Conservation (phyloP, 345 rosid genomes). For the Hypericum perforatum region DNA sequence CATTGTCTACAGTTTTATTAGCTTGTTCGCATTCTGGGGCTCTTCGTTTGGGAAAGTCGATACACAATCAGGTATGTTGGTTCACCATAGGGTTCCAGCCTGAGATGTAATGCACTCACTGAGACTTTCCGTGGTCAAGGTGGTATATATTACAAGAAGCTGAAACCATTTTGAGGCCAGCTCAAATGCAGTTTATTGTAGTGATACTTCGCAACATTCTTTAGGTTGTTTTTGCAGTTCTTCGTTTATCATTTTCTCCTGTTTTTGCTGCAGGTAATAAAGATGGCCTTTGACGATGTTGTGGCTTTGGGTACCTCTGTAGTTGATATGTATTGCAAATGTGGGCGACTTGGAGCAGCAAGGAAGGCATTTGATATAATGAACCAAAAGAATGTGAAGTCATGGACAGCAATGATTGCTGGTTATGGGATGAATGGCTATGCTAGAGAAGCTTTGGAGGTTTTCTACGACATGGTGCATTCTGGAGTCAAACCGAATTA, state of each 20-base stretch:
- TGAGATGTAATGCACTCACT: no score
- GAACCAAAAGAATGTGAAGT: conserved; percentile 65
- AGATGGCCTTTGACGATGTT: conserved; percentile 55
- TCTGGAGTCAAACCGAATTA: conserved; percentile 60
- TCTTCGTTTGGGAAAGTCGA: conserved; percentile 48
- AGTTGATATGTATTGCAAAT: conserved; percentile 84
- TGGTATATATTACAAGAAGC: no score
- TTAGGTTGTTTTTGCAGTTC: no score
- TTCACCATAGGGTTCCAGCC: background rate
- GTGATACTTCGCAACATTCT: no score
- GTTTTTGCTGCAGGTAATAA: conserved; percentile 43
- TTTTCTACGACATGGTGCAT: conserved; percentile 55
- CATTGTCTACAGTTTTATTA: conserved; percentile 56
- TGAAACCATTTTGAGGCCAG: no score
- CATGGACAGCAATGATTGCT: conserved; percentile 82
- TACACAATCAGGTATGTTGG: conserved; percentile 62
- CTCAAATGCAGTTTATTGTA: no score
- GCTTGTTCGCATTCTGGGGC: conserved; percentile 73
- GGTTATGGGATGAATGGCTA: conserved; percentile 86
- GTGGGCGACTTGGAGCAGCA: conserved; percentile 62
- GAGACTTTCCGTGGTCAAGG: no score
- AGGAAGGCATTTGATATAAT: conserved; percentile 51
- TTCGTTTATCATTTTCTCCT: conserved; percentile 7
- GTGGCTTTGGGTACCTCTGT: conserved; percentile 63
- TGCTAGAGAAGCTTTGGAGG: conserved; percentile 59